Conservation (phyloP, 768 basidiomycete species). For the Chlorophyllum brunneum region DNA sequence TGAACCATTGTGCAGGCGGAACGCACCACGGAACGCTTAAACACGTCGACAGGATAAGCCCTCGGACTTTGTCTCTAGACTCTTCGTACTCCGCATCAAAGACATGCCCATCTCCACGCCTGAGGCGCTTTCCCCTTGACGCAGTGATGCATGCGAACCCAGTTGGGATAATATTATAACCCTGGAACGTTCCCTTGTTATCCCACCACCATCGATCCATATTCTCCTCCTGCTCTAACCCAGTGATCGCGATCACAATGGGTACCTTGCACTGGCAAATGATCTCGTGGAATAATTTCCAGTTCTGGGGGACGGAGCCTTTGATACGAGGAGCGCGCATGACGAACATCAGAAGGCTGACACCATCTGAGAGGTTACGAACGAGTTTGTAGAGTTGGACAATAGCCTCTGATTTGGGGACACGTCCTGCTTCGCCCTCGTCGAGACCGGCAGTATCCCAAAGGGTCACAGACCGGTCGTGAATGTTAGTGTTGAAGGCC, state of each 20-base stretch:
- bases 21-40: background rate
- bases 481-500: slow-evolving; percentile 23
- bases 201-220: slow-evolving; percentile 28
- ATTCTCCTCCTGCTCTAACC: slow-evolving; percentile 31
- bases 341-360: slow-evolving; percentile 37
- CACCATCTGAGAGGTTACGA: slow-evolving; percentile 27
- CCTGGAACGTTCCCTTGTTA: slow-evolving; percentile 26
- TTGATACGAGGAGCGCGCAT: slow-evolving; percentile 36
- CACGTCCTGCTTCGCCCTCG: slow-evolving; percentile 13
- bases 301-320: slow-evolving; percentile 31
- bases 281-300: slow-evolving; percentile 31
- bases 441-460: slow-evolving; percentile 36
- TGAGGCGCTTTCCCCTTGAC: slow-evolving; percentile 26
- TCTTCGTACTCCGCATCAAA: slow-evolving; percentile 15
- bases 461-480: slow-evolving; percentile 22
- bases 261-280: slow-evolving; percentile 36
- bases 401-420: slow-evolving; percentile 19
- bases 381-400: slow-evolving; percentile 26
- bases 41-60: slow-evolving; percentile 7
- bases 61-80: background rate
- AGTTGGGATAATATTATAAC: slow-evolving; percentile 23
- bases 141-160: slow-evolving; percentile 39
- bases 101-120: background rate
- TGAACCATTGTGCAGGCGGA: slow-evolving; percentile 6
- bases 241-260: slow-evolving; percentile 33